phyloP scores from a whole-genome alignment of 148 eudicot genomes.

The Rhododendron simsii region DNA sequence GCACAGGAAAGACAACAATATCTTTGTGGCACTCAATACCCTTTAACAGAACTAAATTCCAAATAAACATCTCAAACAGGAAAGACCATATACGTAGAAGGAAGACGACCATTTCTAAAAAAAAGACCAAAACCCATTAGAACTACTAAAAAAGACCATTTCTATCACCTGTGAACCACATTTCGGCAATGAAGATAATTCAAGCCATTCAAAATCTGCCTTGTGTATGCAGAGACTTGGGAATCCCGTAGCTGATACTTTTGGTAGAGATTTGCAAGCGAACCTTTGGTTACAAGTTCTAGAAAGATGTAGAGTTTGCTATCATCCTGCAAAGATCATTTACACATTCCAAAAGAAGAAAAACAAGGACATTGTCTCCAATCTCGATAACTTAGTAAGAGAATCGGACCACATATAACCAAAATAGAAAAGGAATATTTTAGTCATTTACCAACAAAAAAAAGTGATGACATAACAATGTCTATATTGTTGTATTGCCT shows the following conservation, averaged over 20 bases:
- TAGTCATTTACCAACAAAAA: not conserved
- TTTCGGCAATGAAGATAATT: constrained; percentile 81
- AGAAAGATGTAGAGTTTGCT: constrained; percentile 79
- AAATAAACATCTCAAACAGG: not conserved
- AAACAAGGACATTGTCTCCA: not conserved
- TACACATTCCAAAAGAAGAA: not conserved
- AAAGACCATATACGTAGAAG: not conserved
- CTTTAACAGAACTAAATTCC: not conserved
- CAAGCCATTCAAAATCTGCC: constrained; percentile 87
- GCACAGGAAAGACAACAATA: not conserved
- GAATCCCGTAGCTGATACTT: constrained; percentile 65
- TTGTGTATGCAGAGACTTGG: constrained; percentile 69
- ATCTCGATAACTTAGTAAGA: not conserved
- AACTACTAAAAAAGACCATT: not conserved
- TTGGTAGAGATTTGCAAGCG: constrained; percentile 61
- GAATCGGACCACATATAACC: not conserved
- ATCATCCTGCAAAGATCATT: constrained; percentile 51
- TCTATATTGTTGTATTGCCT: not conserved
- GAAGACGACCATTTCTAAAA: not conserved
- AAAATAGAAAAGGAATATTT: not conserved
- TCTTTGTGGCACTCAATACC: not conserved
- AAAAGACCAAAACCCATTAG: not conserved
- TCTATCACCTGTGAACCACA: constrained; percentile 82
- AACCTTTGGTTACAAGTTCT: constrained; percentile 79
- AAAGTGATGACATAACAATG: not conserved